phyloP scores from a whole-genome alignment of 768 basidiomycete species.

The Mycena galericulata region DNA sequence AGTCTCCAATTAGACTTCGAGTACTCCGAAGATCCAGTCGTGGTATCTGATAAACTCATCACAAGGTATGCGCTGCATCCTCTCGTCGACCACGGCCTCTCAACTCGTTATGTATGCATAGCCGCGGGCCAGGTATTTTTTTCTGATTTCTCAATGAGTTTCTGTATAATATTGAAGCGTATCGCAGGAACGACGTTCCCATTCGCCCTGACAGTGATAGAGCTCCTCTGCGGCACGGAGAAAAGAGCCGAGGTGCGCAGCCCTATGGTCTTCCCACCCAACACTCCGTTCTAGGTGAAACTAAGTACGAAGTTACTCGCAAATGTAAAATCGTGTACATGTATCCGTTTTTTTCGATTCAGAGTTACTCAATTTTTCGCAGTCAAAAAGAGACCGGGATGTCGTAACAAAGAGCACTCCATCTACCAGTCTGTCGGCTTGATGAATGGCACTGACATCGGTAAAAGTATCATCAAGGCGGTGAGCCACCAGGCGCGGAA shows the following conservation, averaged over 20 bases:
- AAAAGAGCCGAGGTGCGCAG: conserved; percentile 70
- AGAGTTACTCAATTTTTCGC: no score
- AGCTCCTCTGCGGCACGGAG: conserved; percentile 71
- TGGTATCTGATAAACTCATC: conserved; percentile 76
- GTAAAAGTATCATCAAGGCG: not conserved
- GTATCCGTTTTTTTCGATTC: no score
- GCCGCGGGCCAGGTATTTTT: conserved; percentile 82
- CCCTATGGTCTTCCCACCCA: conserved; percentile 78
- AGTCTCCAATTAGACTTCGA: conserved; percentile 64
- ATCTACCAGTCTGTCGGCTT: no score
- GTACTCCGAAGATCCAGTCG: conserved; percentile 80
- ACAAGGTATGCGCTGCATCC: conserved; percentile 70
- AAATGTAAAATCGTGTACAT: no score
- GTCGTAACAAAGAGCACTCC: no score
- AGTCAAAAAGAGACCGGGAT: no score
- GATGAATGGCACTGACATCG: no score
- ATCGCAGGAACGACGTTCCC: conserved; percentile 76
- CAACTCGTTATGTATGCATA: conserved; percentile 42
- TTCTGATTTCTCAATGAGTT: not conserved
- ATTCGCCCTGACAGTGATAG: conserved; percentile 81
- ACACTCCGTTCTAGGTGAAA: conserved; percentile 53
- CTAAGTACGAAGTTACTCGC: no score
- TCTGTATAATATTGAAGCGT: not conserved
- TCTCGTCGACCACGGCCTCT: not conserved
- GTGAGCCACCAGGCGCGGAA: conserved; percentile 35